These are phyloP conservation scores for Boletus barrowsii DNA, from an alignment of 768 basidiomycete species.

Conservation along the genomic window DNA sequence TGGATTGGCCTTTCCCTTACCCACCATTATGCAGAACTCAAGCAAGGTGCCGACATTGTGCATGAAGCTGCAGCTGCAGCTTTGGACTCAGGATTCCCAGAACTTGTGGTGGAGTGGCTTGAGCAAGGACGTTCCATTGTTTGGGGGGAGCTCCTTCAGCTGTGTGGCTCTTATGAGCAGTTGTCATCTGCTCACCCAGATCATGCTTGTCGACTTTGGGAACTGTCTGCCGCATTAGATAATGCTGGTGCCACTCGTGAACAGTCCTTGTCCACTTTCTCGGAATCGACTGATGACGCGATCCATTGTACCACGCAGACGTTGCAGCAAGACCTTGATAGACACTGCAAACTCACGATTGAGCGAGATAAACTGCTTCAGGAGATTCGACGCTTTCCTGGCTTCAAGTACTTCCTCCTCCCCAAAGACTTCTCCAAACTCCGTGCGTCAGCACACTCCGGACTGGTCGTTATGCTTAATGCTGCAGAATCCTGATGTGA, in stretches of 20 bases:
- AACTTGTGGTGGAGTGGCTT: constrained; percentile 14
- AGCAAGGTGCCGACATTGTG: no score
- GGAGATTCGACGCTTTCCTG: neutral
- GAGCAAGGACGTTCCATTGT: constrained; percentile 5
- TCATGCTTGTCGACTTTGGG: no score
- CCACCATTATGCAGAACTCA: no score
- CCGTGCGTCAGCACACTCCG: neutral
- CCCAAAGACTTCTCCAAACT: constrained; percentile 1
- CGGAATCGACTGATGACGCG: neutral
- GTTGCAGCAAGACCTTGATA: neutral
- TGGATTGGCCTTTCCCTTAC: no score
- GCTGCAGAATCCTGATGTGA: constrained; percentile 27
- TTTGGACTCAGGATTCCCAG: constrained; percentile 4
- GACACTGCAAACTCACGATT: neutral
- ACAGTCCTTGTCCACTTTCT: neutral
- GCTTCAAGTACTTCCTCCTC: constrained; percentile 2
- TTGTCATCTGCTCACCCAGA: no score
- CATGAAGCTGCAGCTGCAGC: constrained; percentile 13
- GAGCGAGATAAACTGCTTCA: neutral
- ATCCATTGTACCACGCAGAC: neutral
- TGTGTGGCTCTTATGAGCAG: no score
- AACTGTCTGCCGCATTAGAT: no score
- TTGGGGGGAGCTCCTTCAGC: no score
- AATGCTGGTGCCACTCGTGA: neutral
- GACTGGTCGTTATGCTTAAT: neutral